Percentiles rank a stretch among this genome's conserved stretches.
Evolutionary conservation across 2,329 filamentous ascomycete genomes (phyloP).

Genomic region (Neocucurbitaria cava): DNA sequence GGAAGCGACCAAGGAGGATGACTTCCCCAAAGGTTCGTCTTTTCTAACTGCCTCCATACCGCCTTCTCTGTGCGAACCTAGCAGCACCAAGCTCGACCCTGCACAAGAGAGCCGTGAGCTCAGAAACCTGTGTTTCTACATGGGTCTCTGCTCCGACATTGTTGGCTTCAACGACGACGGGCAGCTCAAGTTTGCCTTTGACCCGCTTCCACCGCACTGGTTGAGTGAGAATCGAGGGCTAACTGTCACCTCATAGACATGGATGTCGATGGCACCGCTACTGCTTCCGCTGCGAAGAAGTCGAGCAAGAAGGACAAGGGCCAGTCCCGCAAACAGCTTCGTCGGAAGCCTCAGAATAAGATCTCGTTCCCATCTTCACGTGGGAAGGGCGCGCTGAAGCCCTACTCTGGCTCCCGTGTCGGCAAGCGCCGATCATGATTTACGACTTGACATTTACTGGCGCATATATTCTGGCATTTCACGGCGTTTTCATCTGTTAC

Average conservation of each 20-base stretch:
- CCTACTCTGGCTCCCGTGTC: slow-evolving; percentile 38
- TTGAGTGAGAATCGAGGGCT: slow-evolving; percentile 43
- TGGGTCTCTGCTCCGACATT: slow-evolving; percentile 50
- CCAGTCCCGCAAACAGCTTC: slow-evolving; percentile 45
- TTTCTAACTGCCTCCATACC: slow-evolving; percentile 39
- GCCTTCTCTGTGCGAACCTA: slow-evolving; percentile 27
- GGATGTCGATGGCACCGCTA: slow-evolving; percentile 46
- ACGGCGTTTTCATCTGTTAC: slow-evolving; percentile 28
- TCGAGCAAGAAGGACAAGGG: slow-evolving; percentile 46
- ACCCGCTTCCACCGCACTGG: slow-evolving; percentile 41
- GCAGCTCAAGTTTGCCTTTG: slow-evolving; percentile 47
- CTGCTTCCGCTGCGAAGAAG: slow-evolving; percentile 21
- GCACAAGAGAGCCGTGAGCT: slow-evolving; percentile 29
- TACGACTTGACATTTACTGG: slow-evolving; percentile 16
- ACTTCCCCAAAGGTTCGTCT: slow-evolving; percentile 42
- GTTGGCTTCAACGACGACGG: slow-evolving; percentile 47
- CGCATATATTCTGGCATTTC: slow-evolving; percentile 31
- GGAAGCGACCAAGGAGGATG: slow-evolving; percentile 31
- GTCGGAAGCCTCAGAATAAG: slow-evolving; percentile 48
- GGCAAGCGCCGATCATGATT: slow-evolving; percentile 35
- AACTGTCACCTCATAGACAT: slow-evolving; percentile 45
- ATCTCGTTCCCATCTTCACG: slow-evolving; percentile 46
- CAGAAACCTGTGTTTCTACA: slow-evolving; percentile 45
- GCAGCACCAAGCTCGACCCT: slow-evolving; percentile 9
- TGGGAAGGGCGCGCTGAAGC: slow-evolving; percentile 46